Evolutionary conservation across 2,329 filamentous ascomycete genomes (phyloP).

Genomic region (Nigrospora osmanthi): DNA sequence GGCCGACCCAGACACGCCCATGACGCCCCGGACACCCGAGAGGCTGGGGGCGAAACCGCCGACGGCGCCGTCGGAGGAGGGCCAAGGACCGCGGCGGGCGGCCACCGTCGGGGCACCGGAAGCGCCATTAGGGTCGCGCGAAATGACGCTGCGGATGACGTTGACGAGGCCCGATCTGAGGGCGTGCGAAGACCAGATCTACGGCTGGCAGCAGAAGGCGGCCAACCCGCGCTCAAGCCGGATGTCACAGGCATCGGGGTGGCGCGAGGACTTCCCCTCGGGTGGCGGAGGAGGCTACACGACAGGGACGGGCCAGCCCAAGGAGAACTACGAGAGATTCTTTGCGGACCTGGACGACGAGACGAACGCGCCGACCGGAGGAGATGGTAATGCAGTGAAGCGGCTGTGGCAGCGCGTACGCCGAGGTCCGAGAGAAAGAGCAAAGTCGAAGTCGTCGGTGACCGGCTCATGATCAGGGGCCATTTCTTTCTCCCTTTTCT

Average conservation of each 20-base stretch:
- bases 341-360: constrained; percentile 45
- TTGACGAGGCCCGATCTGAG: constrained; percentile 83
- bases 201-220: constrained; percentile 54
- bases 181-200: constrained; percentile 63
- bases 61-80: too few species aligned
- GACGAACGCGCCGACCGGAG: constrained; percentile 32
- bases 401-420: constrained; percentile 57
- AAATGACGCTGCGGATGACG: constrained; percentile 97
- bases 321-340: constrained; percentile 46
- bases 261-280: constrained; percentile 19
- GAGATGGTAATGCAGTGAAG: constrained; percentile 50
- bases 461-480: too few species aligned
- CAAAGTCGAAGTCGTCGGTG: background rate
- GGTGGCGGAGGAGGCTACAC: too few species aligned
- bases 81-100: constrained; percentile 20
- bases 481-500: too few species aligned
- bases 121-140: constrained; percentile 54
- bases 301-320: constrained; percentile 20
- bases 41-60: constrained; percentile 10
- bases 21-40: constrained; percentile 43
- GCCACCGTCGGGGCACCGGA: constrained; percentile 38
- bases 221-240: constrained; percentile 19
- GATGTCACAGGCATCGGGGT: constrained; percentile 14
- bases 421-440: constrained; percentile 17
- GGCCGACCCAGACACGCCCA: constrained; percentile 51